Evolutionary conservation across 345 rosid genomes (phyloP), one percentile per base, ranked within the genome.

Genomic region (Hypericum androsaemum): DNA sequence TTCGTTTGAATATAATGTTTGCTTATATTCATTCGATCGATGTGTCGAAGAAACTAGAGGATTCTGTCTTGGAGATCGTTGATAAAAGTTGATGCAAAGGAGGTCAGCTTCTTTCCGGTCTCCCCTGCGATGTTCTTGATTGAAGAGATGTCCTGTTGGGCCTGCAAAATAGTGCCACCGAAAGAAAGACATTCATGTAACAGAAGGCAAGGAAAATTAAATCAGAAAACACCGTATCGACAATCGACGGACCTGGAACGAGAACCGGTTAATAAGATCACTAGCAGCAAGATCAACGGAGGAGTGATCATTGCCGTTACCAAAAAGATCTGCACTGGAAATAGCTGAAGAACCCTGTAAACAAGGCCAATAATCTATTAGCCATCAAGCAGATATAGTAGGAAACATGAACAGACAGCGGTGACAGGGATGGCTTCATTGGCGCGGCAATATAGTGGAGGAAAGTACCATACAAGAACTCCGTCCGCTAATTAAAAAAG

Each of bases 311-410:
- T 56, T 8, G 15, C 45, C 54, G 2, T 72, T 54, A 47, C 99
- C 99, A 57, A 88, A 94, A 53, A 86, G 85, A 74, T 88, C 99
- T 54, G 96, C 89, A 61, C 97, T 88, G 52, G 99, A 94, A 46
- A 94, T 94, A 37, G 99, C 84, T 7, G 96, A 8, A 16, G 97
- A 94, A 61, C 92, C 75, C 99, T 94, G 72, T 3, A 64, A 36
- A 47, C 44, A 38, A 47, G 35, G 38, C 7, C 13, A 48, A 9
- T 41, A 22, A 43, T 62, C 48, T 70, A 1, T 37, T 47, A 41
- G 55, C 41, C 7, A 32, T 32, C 8, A 48, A 10, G 8, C 17
- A 14, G n/a, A n/a, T 32, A 36, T 10, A 14, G 52, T 28, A 10
- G 13, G 11, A 39, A 10, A 28, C 8, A 16, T 8, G 10, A 1